Percentiles rank a stretch among this genome's conserved stretches.
phyloP scores from a whole-genome alignment of 495 filamentous ascomycete species.

The Hypoxylon subgilvum region DNA sequence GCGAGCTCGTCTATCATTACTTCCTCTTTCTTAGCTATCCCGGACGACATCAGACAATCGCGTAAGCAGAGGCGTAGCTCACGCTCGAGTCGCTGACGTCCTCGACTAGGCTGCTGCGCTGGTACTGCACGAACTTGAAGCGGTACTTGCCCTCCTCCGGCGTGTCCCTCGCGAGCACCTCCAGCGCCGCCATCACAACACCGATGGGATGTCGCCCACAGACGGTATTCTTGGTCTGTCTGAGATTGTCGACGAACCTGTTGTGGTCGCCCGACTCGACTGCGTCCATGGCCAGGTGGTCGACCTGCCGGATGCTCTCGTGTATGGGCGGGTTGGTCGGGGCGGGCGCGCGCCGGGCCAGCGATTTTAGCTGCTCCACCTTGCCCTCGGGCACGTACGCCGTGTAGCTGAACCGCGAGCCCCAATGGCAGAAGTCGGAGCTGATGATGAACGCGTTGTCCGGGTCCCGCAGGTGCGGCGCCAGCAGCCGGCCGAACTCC shows the following conservation, averaged over 20 bases:
- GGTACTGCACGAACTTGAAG: slow-evolving; percentile 89
- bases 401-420: slow-evolving; percentile 82
- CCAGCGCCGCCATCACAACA: slow-evolving; percentile 86
- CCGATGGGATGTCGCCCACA: slow-evolving; percentile 97
- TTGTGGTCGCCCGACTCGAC: slow-evolving; percentile 75
- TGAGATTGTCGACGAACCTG: slow-evolving; percentile 70
- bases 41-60: slow-evolving; percentile 52
- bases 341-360: slow-evolving; percentile 26
- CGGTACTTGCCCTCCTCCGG: slow-evolving; percentile 57
- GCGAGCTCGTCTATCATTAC: slow-evolving; percentile 25
- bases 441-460: slow-evolving; percentile 83
- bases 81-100: slow-evolving; percentile 82
- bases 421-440: slow-evolving; percentile 99
- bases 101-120: slow-evolving; percentile 81
- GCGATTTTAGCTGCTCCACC: slow-evolving; percentile 26
- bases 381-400: slow-evolving; percentile 69
- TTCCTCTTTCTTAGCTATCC: not conserved
- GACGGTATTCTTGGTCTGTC: slow-evolving; percentile 84
- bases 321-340: slow-evolving; percentile 69
- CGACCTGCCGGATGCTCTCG: slow-evolving; percentile 82
- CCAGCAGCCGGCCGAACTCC: slow-evolving; percentile 71
- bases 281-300: slow-evolving; percentile 81
- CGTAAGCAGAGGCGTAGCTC: slow-evolving; percentile 88
- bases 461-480: slow-evolving; percentile 78
- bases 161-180: slow-evolving; percentile 56